Evolutionary conservation across 768 basidiomycete species (phyloP).

Genomic region (Termitomyces sp.): DNA sequence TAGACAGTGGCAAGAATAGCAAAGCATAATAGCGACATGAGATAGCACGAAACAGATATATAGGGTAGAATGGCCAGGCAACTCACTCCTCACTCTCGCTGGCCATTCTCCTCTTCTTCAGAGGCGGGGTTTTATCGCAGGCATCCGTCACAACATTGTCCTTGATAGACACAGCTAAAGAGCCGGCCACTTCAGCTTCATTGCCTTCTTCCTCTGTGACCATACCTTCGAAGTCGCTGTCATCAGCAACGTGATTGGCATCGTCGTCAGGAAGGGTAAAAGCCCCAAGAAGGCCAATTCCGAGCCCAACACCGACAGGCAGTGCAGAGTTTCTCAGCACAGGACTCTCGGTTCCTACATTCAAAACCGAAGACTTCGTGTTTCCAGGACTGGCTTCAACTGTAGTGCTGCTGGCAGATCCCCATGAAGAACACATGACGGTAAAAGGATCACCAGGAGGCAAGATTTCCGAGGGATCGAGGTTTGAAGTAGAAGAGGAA

Average conservation of each 20-base stretch:
- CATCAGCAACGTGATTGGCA: conserved; percentile 19
- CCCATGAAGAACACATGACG: conserved; percentile 43
- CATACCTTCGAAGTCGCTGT: conserved; percentile 33
- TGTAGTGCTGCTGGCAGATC: conserved; percentile 23
- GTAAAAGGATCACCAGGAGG: conserved; percentile 45
- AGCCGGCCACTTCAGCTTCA: conserved; percentile 21
- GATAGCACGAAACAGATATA: conserved; percentile 20
- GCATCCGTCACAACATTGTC: conserved; percentile 6
- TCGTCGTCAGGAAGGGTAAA: conserved; percentile 47
- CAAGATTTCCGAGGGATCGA: conserved; percentile 20
- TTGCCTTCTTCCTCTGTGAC: conserved; percentile 30
- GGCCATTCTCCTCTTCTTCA: conserved; percentile 51
- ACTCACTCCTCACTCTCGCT: conserved; percentile 24
- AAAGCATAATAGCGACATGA: conserved; percentile 20
- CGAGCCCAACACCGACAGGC: conserved; percentile 40
- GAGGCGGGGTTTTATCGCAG: conserved; percentile 36
- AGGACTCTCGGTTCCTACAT: conserved; percentile 50
- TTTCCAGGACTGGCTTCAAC: conserved; percentile 23
- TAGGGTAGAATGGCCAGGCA: conserved; percentile 8
- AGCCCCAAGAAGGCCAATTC: conserved; percentile 55
- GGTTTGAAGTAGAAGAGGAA: conserved; percentile 21
- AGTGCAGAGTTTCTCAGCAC: conserved; percentile 42
- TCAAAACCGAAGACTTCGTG: conserved; percentile 28
- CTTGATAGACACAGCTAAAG: conserved; percentile 5
- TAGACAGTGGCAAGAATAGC: conserved; percentile 13